Evolutionary conservation across 441 rosid genomes (phyloP).

Genomic region (Sinapis alba): DNA sequence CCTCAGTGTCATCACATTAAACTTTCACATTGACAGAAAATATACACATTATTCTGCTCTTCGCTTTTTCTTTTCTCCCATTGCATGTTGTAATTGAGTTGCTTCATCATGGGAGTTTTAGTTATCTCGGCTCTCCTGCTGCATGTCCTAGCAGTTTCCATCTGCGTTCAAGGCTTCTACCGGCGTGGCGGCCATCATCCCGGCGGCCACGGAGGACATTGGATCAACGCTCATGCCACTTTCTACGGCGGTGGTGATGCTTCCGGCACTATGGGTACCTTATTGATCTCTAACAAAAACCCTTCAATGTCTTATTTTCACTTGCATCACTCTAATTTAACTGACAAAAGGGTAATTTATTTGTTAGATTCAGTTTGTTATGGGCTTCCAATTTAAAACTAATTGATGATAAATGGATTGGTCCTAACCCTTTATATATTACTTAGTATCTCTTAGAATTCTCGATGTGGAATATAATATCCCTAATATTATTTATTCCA

Average conservation of each 20-base stretch:
- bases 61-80: neutral
- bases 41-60: neutral
- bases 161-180: slow-evolving; percentile 28
- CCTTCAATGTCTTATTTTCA: neutral
- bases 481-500: no score
- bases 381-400: no score
- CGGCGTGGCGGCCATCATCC: slow-evolving; percentile 34
- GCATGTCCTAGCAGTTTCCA: slow-evolving; percentile 23
- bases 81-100: slow-evolving; percentile 23
- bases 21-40: slow-evolving; percentile 10
- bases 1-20: slow-evolving; percentile 21
- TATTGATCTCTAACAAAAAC: neutral
- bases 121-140: slow-evolving; percentile 15
- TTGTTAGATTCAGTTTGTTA: no score
- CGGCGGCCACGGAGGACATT: slow-evolving; percentile 49
- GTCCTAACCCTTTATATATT: no score
- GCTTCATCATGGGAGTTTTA: slow-evolving; percentile 32
- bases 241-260: slow-evolving; percentile 98
- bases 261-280: slow-evolving; percentile 86
- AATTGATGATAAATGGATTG: no score
- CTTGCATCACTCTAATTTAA: neutral
- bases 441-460: no score
- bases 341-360: neutral
- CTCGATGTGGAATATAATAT: no score
- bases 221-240: slow-evolving; percentile 89